Base-by-base conservation (phyloP, 208 protist genomes). In the Leptomonas pyrrhocoris region DNA sequence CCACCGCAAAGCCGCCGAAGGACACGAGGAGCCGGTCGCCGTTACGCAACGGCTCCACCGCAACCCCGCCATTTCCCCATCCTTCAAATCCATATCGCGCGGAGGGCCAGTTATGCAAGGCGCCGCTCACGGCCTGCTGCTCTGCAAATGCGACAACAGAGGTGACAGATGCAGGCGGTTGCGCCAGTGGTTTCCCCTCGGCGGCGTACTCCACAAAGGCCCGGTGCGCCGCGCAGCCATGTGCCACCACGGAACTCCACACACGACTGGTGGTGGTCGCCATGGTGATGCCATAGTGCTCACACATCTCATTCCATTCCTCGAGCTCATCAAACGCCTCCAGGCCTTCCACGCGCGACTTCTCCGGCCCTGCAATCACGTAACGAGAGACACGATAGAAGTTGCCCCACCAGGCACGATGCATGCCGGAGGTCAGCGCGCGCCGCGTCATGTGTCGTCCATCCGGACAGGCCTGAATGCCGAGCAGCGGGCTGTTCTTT, bases 291-390 rank as follows among this genome's bases (percentile, higher is more conserved):
- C 90, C 90, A 73, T 97, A 97, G 73, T 97, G 93, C 60, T 94
- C 88, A 67, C 93, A 97, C 90, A 95, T 97, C 71, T 97, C 93
- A 49, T 73, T 79, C 88, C 90, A 97, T 69, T 95, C 90, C 67
- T 97, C 93, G 1, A 76, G 23, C 68, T 97, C 93, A 68, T 97
- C 93, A 81, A 96, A 96, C 27, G 84, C 74, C 63, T 97, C 90
- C 27, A 97, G 55, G 9, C 71, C 76, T 30, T 92, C 78, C 19
- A 96, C 80, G 11, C 93, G 88, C 5, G n/a, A 28, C 25, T 46
- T 46, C 45, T 97, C 88, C 5, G 46, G 76, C 2, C 72, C 85
- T 18, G 55, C n/a, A 40, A 94, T 60, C 56, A 86, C 83, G 36
- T 80, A 72, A 11, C 74, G 67, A 1, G 85, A 93, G 38, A 97